Conservation (phyloP, 371 early-diverging fungal species). For the Rhizomucor pusillus region DNA sequence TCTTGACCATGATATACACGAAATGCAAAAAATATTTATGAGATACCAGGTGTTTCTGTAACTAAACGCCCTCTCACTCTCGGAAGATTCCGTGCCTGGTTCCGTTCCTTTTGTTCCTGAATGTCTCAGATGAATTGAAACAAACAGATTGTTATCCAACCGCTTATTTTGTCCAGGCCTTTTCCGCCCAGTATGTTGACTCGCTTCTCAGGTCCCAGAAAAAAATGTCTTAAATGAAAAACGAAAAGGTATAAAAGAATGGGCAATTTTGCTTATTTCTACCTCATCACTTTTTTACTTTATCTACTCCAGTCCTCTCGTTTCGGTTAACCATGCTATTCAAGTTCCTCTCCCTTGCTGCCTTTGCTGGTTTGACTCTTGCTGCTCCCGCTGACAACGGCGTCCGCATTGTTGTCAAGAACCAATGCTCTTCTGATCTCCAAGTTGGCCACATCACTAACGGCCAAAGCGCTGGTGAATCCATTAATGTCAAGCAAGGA, state of each 20-base stretch:
- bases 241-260: no score
- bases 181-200: no score
- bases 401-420: constrained; percentile 14
- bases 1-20: no score
- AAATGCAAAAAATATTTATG: no score
- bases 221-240: no score
- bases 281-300: neutral
- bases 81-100: no score
- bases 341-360: constrained; percentile 5
- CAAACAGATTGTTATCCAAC: no score
- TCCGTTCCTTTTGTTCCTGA: no score
- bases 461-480: constrained; percentile 5
- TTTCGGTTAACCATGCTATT: neutral
- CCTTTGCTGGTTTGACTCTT: constrained; percentile 13
- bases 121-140: no score
- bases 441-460: constrained; percentile 14
- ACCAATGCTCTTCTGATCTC: constrained; percentile 14
- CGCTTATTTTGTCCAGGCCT: no score
- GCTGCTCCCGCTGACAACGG: constrained; percentile 13
- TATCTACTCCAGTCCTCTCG: neutral
- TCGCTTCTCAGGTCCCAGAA: no score
- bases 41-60: neutral
- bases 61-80: neutral
- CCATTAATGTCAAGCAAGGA: constrained; percentile 5
- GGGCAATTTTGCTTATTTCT: neutral